Evolutionary conservation across 805 yeast genomes (phyloP), one percentile per base, ranked within the genome.

Genomic region (Isabelozyma heimii): DNA sequence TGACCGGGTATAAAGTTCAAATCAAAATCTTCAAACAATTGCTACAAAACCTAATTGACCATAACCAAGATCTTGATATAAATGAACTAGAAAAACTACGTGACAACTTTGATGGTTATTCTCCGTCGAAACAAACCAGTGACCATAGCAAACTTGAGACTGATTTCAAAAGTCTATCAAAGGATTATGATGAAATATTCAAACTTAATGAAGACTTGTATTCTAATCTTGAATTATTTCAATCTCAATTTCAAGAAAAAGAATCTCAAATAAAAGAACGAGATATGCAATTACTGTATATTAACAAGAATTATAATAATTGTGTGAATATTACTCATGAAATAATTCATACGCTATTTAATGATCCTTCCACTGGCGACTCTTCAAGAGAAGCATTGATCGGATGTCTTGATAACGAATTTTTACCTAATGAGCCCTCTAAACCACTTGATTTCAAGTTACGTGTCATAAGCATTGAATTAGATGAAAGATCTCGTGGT

Each of bases 11-110:
- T 50, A 65, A 65, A 42, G 69, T 62, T 35, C 65, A 76, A 58
- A 62, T 75, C 53, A 62, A 70, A 50, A 62, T 72, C 43, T 69
- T 72, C 61, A 70, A 69, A 52, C 68, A 69, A 47, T 72, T 73
- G 45, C 55, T 74, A 3, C 77, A 72, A 44, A 67, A 65, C 43
- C 45, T 73, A 8, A 65, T 72, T 2, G 69, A 61, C 45, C 59
- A 57, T 43, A 35, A 41, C 20, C 40, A 12, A 12, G 44, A 37
- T n/a, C 38, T 43, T 33, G 38, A 44, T 12, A 33, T 47, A 12
- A 20, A 40, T n/a, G 46, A 42, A 16, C 41, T 42, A 15, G 39
- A 20, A 16, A 13, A 43, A 7, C 28, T 42, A 8, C 46, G 26
- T 8, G 44, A 42, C 17, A 42, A 42, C 13, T 27, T 42, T 27